A percentile compares a stretch with the other conserved stretches of the same genome.
These are phyloP conservation scores for Histomonas meleagridis DNA, from an alignment of 208 protist genomes.

Conservation along the genomic window DNA sequence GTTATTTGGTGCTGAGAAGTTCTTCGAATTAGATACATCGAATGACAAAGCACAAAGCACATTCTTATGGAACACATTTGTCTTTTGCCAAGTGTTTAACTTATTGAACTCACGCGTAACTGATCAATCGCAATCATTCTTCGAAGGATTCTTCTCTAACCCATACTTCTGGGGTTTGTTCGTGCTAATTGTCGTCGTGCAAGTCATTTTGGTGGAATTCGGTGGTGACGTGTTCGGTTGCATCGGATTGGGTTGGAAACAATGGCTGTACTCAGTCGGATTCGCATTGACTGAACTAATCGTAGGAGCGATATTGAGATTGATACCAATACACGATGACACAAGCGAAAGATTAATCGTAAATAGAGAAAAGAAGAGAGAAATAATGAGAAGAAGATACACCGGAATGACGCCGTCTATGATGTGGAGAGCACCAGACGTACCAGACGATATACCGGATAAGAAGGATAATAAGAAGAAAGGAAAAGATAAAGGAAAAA, in stretches of 20 bases:
- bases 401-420: conserved; percentile 24
- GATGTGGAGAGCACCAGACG: conserved; percentile 30
- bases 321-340: background rate
- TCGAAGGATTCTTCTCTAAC: background rate
- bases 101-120: background rate
- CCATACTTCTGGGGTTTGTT: background rate
- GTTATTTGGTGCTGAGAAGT: background rate
- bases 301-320: background rate
- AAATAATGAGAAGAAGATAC: background rate
- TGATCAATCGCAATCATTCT: background rate
- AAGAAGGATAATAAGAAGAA: too few species aligned
- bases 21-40: background rate
- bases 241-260: background rate
- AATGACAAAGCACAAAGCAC: background rate
- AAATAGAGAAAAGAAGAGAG: background rate
- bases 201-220: background rate
- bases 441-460: too few species aligned
- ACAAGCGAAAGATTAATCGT: conserved; percentile 7
- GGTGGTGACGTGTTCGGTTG: background rate
- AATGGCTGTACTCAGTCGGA: background rate
- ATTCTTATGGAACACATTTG: conserved; percentile 26
- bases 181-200: background rate
- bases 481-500: too few species aligned
- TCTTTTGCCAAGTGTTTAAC: background rate
- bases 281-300: background rate